Evolutionary conservation across 2,329 filamentous ascomycete species (phyloP).

Genomic region (Cadophora gregata): DNA sequence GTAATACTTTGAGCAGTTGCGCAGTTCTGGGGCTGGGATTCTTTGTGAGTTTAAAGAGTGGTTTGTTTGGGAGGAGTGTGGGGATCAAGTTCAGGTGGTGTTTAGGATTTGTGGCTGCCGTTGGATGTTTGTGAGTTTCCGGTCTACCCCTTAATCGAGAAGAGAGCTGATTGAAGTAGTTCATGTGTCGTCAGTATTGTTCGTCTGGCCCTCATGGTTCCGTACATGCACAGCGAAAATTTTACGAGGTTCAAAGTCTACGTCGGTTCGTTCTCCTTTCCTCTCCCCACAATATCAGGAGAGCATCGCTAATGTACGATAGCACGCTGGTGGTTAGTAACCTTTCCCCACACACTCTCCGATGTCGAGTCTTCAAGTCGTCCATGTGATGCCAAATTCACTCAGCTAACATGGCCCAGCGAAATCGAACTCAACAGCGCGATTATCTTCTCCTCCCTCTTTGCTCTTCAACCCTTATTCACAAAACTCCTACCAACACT

Average conservation of each 20-base stretch:
- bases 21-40: neutral
- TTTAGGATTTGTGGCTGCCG: neutral
- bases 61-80: neutral
- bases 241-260: constrained; percentile 1
- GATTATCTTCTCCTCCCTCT: neutral
- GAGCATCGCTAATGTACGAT: neutral
- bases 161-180: too few relatives aligned
- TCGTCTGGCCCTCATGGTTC: neutral
- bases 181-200: neutral
- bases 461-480: neutral
- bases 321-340: constrained; percentile 14
- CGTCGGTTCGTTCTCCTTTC: neutral
- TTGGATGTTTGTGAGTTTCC: constrained; percentile 3
- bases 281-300: neutral
- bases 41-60: neutral
- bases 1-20: neutral
- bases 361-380: neutral
- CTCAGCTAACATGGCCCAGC: neutral
- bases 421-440: constrained; percentile 14
- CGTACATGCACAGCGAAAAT: neutral
- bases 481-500: neutral
- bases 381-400: neutral
- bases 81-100: neutral
- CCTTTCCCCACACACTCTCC: neutral
- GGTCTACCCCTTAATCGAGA: too few relatives aligned